These are phyloP conservation scores for Pholiota conissans DNA, from an alignment of 768 basidiomycete genomes.

Conservation along the genomic window DNA sequence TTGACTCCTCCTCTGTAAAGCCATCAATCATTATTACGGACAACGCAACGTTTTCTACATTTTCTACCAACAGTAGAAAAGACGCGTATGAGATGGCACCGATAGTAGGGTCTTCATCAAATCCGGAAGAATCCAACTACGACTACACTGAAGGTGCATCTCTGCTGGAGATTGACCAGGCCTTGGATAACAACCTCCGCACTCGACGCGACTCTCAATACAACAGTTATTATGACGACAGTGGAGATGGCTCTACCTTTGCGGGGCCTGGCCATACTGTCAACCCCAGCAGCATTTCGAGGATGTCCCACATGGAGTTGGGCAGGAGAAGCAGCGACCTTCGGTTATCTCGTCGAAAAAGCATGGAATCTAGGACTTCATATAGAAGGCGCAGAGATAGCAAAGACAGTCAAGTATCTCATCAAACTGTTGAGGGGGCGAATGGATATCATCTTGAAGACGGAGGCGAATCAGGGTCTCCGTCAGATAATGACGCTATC, in stretches of 20 bases:
- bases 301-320: conserved; percentile 67
- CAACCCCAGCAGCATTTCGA: conserved; percentile 77
- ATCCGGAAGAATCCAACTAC: conserved; percentile 22
- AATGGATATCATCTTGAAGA: conserved; percentile 29
- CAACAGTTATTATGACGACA: conserved; percentile 57
- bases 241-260: conserved; percentile 69
- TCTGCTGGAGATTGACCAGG: conserved; percentile 67
- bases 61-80: neutral
- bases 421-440: conserved; percentile 36
- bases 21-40: no score
- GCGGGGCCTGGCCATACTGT: conserved; percentile 71
- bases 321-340: conserved; percentile 58
- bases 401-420: conserved; percentile 43
- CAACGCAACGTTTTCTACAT: no score
- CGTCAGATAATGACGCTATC: conserved; percentile 27
- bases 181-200: conserved; percentile 47
- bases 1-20: neutral
- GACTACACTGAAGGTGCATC: conserved; percentile 92
- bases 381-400: conserved; percentile 45
- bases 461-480: conserved; percentile 28
- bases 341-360: conserved; percentile 50
- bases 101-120: conserved; percentile 33
- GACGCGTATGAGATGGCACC: conserved; percentile 42
- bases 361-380: conserved; percentile 44
- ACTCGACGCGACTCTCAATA: conserved; percentile 71